These are phyloP conservation scores for Jaminaea rosea DNA, from an alignment of 1,284 basidiomycete genomes.

Conservation along the genomic window DNA sequence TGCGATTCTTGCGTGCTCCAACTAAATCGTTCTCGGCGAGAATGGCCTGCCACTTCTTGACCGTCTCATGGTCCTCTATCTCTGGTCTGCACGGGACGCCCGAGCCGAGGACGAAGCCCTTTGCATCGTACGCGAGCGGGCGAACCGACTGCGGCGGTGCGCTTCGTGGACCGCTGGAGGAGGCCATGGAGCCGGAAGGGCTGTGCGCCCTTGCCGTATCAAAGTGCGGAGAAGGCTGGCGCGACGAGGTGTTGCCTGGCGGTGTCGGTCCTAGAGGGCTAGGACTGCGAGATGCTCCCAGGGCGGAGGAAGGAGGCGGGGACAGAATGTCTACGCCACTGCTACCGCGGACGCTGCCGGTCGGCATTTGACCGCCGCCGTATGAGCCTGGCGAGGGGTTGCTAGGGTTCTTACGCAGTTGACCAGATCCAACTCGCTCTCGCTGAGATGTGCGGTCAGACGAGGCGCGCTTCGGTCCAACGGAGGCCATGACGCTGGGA, in stretches of 20 bases:
- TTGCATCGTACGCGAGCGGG: slow-evolving; percentile 10
- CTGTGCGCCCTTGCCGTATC: no score
- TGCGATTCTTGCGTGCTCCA: slow-evolving; percentile 69
- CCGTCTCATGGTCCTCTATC: slow-evolving; percentile 61
- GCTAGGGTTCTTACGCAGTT: slow-evolving; percentile 37
- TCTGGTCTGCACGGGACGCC: slow-evolving; percentile 10
- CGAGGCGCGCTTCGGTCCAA: slow-evolving; percentile 24
- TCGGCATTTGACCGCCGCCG: no score
- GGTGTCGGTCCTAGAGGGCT: no score
- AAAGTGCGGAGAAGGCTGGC: no score
- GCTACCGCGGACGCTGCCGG: no score
- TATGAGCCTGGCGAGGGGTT: slow-evolving; percentile 32
- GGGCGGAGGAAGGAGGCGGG: no score
- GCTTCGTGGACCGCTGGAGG: no score
- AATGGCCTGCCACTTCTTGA: slow-evolving; percentile 64
- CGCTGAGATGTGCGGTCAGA: slow-evolving; percentile 30
- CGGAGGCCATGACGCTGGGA: background rate
- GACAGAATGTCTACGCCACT: no score
- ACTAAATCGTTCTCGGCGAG: slow-evolving; percentile 59
- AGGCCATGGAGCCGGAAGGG: slow-evolving; percentile 14
- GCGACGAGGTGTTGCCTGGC: no score
- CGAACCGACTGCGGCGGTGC: no score
- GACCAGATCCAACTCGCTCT: slow-evolving; percentile 22
- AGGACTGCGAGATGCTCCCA: no score
- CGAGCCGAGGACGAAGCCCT: slow-evolving; percentile 28